Evolutionary conservation across 2,329 filamentous ascomycete species (phyloP).

Genomic region (Dryadomyces sulphureus): DNA sequence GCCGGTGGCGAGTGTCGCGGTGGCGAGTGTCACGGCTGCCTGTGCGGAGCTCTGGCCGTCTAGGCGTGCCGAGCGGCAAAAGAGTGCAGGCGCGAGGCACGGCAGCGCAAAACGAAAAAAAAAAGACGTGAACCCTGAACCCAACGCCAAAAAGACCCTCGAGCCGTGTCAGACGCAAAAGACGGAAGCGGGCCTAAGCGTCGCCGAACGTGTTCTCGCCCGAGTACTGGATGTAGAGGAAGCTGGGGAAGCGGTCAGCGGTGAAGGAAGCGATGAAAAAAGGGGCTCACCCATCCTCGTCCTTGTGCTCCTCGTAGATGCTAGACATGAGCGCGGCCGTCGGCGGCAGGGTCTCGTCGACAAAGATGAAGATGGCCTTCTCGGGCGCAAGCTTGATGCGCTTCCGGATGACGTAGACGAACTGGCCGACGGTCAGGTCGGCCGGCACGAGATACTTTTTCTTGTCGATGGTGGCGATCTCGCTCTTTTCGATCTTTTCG

Average conservation of each 20-base stretch:
- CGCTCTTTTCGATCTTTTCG: slow-evolving; percentile 98
- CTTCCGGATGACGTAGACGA: slow-evolving; percentile 99
- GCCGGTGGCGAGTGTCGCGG: too few species aligned
- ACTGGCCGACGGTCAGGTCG: slow-evolving; percentile 92
- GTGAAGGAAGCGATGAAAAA: slow-evolving; percentile 2
- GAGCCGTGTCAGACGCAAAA: too few species aligned
- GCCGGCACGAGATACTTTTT: slow-evolving; percentile 99
- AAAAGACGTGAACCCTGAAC: not conserved
- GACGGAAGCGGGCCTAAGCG: too few species aligned
- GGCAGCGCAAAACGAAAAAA: too few species aligned
- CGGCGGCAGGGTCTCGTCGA: slow-evolving; percentile 92
- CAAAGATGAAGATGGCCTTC: slow-evolving; percentile 99
- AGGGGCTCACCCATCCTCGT: slow-evolving; percentile 46
- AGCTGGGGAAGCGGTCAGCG: slow-evolving; percentile 32
- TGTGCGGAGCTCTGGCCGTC: too few species aligned
- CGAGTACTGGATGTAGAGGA: slow-evolving; percentile 98
- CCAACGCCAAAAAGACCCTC: not conserved
- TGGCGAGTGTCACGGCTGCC: too few species aligned
- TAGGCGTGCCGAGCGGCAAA: too few species aligned
- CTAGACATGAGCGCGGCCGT: slow-evolving; percentile 97
- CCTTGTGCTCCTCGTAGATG: slow-evolving; percentile 99
- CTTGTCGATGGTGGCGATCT: slow-evolving; percentile 99
- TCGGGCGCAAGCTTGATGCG: slow-evolving; percentile 98
- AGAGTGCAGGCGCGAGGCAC: too few species aligned
- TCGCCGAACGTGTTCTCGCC: slow-evolving; percentile 95